Conservation (phyloP, 2,329 filamentous ascomycete genomes). For the Chaetomiaceae sp. region DNA sequence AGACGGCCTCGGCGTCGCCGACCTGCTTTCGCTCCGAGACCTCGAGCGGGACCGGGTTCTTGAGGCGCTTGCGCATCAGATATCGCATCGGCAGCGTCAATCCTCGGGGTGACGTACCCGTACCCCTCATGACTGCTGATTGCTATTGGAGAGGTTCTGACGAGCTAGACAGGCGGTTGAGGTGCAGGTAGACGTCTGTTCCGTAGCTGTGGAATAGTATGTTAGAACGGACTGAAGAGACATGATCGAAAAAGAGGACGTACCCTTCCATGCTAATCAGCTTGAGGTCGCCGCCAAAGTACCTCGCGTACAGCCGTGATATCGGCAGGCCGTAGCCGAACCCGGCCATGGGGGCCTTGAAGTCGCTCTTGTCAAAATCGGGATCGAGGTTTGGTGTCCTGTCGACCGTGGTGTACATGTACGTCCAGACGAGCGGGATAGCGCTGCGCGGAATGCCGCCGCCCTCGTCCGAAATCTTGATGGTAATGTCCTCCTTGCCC, state of each 20-base stretch:
- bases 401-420: constrained; percentile 99
- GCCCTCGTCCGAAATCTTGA: constrained; percentile 96
- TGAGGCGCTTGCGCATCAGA: constrained; percentile 64
- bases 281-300: constrained; percentile 96
- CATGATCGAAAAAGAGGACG: constrained; percentile 34
- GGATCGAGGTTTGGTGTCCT: constrained; percentile 91
- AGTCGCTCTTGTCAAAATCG: constrained; percentile 98
- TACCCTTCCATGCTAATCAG: constrained; percentile 99
- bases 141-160: constrained; percentile 95
- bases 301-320: constrained; percentile 86
- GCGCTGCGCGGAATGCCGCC: constrained; percentile 89
- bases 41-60: constrained; percentile 52
- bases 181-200: constrained; percentile 95
- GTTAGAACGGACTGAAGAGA: neutral
- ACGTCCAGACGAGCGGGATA: constrained; percentile 98
- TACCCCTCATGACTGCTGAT: constrained; percentile 82
- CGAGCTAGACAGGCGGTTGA: constrained; percentile 91
- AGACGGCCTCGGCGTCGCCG: constrained; percentile 76
- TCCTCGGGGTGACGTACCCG: constrained; percentile 47
- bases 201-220: constrained; percentile 64
- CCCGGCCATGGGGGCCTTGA: constrained; percentile 98
- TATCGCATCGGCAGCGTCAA: constrained; percentile 56
- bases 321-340: constrained; percentile 98
- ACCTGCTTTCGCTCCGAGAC: constrained; percentile 86
- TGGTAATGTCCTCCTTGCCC: constrained; percentile 97